Percentiles rank a stretch among this genome's conserved stretches.
These are phyloP conservation scores for Lentinula edodes DNA, from an alignment of 768 basidiomycete genomes.

Conservation along the genomic window DNA sequence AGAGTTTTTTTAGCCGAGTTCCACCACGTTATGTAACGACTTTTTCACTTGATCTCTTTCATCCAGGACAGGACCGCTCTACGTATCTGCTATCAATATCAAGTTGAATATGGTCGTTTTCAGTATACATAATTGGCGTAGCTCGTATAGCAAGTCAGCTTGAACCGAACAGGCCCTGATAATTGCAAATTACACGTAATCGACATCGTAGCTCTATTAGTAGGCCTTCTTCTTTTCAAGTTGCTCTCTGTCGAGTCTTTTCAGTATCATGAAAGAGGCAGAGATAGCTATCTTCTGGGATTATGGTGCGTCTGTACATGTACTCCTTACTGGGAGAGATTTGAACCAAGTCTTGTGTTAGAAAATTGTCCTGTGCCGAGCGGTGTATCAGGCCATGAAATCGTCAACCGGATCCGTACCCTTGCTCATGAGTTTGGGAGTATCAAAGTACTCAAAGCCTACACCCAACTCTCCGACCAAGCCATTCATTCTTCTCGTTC, in stretches of 20 bases:
- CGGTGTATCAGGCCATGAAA: constrained; percentile 19
- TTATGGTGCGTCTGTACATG: constrained; percentile 23
- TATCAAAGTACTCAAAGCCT: constrained; percentile 26
- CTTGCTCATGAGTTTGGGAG: constrained; percentile 22
- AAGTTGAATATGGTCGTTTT: too few relatives aligned
- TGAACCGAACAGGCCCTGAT: too few relatives aligned
- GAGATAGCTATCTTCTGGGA: constrained; percentile 36
- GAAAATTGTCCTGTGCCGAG: constrained; percentile 26
- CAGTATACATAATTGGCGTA: too few relatives aligned
- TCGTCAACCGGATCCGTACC: constrained; percentile 21
- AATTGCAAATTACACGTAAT: background rate
- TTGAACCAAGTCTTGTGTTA: constrained; percentile 8
- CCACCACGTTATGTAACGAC: too few relatives aligned
- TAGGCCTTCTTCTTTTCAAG: background rate
- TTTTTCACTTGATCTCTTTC: too few relatives aligned
- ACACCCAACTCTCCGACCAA: constrained; percentile 21
- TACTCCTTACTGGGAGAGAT: background rate
- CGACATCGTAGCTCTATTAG: background rate
- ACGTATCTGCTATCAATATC: too few relatives aligned
- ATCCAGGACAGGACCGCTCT: too few relatives aligned
- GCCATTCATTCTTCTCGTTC: background rate
- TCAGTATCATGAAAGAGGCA: background rate
- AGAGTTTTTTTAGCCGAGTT: too few relatives aligned
- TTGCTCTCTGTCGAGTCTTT: background rate
- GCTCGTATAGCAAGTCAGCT: too few relatives aligned